Evolutionary conservation across 495 filamentous ascomycete species (phyloP), one percentile per base, ranked within the genome.

Genomic region (Aspergillus funiculosus): DNA sequence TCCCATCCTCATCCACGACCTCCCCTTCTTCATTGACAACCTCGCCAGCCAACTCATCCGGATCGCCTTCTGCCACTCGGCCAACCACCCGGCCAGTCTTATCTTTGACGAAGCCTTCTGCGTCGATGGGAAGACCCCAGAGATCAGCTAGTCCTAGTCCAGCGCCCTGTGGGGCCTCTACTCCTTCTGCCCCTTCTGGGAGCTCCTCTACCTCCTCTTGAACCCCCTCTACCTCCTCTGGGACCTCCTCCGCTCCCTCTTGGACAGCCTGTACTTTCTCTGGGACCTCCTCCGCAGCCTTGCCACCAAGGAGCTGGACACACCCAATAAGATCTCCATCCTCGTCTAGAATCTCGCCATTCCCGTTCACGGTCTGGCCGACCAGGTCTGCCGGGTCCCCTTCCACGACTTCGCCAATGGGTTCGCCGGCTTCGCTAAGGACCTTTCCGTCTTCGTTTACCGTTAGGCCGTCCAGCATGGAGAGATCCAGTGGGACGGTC

Each of bases 1-100:
- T 46, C 15, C 63, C 57, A 41, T 64, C 42, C 25, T 54, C 40
- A 50, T 66, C 61, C n/a, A 64, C 39, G 14, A 76, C 60, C 39
- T 76, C 67, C 21, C 71, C 73, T 45, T 73, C 57, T 1, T 68
- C 67, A 36, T 74, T 4, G 0, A 71, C 56, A 10, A 52, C 62
- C 56, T 56, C 22, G 14, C 62, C 57, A 4, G 46, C 30, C 10
- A 64, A 21, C 2, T 53, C 55, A 0, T 53, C 48, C 3, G 22
- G 26, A 28, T 53, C 31, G 39, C 54, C 36, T 44, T 61, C 37
- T 24, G 50, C n/a, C 28, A 32, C 19, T 43, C 57, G 13, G 15
- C 38, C 36, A 15, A 41, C 9, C 4, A 21, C 13, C 14, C 24
- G 24, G 4, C 35, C 35, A 2, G 25, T 27, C 6, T 27, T 8